Conservation (phyloP, 2,329 filamentous ascomycete species). For the Paecilomyces sp. region DNA sequence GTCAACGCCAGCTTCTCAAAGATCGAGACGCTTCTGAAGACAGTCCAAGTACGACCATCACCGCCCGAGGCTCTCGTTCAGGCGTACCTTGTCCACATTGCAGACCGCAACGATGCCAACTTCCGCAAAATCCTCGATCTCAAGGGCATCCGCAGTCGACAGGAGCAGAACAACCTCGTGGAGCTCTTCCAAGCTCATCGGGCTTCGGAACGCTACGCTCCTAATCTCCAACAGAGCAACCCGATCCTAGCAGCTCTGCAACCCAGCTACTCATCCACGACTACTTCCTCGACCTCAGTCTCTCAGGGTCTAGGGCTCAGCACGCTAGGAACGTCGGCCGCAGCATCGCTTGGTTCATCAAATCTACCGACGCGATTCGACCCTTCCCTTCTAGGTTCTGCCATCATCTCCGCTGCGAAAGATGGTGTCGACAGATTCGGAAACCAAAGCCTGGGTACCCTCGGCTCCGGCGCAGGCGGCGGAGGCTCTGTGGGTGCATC, state of each 20-base stretch:
- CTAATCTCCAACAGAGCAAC: slow-evolving; percentile 61
- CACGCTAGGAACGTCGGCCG: slow-evolving; percentile 36
- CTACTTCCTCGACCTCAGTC: slow-evolving; percentile 27
- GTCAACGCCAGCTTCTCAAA: slow-evolving; percentile 77
- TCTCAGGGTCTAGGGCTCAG: slow-evolving; percentile 40
- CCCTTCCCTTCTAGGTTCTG: slow-evolving; percentile 73
- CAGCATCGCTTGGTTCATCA: slow-evolving; percentile 36
- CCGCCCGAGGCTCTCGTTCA: slow-evolving; percentile 92
- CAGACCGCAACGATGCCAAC: slow-evolving; percentile 85
- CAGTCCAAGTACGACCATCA: slow-evolving; percentile 83
- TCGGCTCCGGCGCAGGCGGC: slow-evolving; percentile 23
- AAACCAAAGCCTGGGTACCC: slow-evolving; percentile 43
- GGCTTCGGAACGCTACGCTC: slow-evolving; percentile 55
- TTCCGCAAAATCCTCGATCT: slow-evolving; percentile 95
- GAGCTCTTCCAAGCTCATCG: slow-evolving; percentile 89
- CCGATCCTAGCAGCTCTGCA: slow-evolving; percentile 62
- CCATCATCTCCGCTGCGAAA: slow-evolving; percentile 77
- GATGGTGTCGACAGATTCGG: slow-evolving; percentile 76
- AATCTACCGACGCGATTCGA: slow-evolving; percentile 62
- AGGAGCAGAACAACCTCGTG: slow-evolving; percentile 72
- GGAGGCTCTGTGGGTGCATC: slow-evolving; percentile 18
- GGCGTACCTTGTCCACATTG: slow-evolving; percentile 95
- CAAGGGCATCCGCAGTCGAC: slow-evolving; percentile 76
- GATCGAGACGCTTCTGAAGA: slow-evolving; percentile 90
- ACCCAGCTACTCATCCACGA: slow-evolving; percentile 12